Percentiles rank a stretch among this genome's conserved stretches.
These are phyloP conservation scores for Arctium lappa DNA, from an alignment of 129 eudicot species.

Conservation along the genomic window DNA sequence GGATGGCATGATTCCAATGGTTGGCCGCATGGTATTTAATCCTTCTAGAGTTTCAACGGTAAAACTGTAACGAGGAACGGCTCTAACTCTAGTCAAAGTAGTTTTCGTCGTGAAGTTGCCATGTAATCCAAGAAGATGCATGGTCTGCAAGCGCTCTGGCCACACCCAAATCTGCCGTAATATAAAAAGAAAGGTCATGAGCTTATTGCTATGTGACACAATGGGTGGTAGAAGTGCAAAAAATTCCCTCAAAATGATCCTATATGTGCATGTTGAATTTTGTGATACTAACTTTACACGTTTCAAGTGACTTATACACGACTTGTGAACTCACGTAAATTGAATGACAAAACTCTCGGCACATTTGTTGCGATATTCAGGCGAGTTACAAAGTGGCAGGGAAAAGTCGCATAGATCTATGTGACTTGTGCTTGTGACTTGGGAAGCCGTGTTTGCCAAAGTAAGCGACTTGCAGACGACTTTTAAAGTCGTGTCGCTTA, in stretches of 20 bases:
- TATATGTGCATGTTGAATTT: background rate
- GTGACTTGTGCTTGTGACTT: too few relatives aligned
- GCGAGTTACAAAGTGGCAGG: too few relatives aligned
- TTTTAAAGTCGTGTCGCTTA: too few relatives aligned
- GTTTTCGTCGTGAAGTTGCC: conserved; percentile 78
- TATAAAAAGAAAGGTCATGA: background rate
- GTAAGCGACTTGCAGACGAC: too few relatives aligned
- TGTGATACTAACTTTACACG: background rate
- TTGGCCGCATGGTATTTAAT: conserved; percentile 58
- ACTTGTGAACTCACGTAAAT: background rate
- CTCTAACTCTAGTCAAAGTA: conserved; percentile 82
- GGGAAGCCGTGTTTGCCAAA: too few relatives aligned
- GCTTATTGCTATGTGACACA: background rate
- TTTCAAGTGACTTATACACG: background rate
- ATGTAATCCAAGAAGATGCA: conserved; percentile 85
- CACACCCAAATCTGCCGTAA: conserved; percentile 81
- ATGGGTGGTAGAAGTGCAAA: background rate
- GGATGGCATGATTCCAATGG: conserved; percentile 94
- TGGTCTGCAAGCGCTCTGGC: conserved; percentile 87
- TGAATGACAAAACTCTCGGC: too few relatives aligned
- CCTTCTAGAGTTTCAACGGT: conserved; percentile 67
- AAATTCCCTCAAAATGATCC: background rate
- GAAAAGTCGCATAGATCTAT: too few relatives aligned
- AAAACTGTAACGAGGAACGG: conserved; percentile 94
- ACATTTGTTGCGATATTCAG: too few relatives aligned